A percentile compares a stretch with the other conserved stretches of the same genome.
phyloP scores from a whole-genome alignment of 169 alveolate species.

The Plasmodium malariae region DNA sequence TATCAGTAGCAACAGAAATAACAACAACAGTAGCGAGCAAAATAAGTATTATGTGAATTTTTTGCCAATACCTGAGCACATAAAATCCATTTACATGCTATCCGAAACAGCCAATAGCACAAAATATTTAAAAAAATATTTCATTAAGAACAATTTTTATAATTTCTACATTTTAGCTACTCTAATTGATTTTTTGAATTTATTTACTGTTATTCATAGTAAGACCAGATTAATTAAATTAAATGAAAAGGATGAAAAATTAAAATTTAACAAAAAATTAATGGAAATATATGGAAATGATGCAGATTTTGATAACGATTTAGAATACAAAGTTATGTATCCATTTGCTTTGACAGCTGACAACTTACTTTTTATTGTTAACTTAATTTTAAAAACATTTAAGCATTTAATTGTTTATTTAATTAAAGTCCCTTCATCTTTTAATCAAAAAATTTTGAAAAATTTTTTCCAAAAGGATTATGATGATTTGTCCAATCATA shows the following conservation, averaged over 20 bases:
- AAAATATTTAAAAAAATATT: conserved; percentile 45
- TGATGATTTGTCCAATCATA: conserved; percentile 5
- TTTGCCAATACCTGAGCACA: conserved; percentile 65
- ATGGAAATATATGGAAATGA: conserved; percentile 68
- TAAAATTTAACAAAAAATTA: conserved; percentile 60
- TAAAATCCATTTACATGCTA: conserved; percentile 73
- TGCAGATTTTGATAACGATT: conserved; percentile 55
- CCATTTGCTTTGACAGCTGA: conserved; percentile 76
- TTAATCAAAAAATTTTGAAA: conserved; percentile 70
- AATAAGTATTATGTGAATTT: conserved; percentile 27
- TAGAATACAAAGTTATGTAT: conserved; percentile 77
- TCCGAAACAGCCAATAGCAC: conserved; percentile 74
- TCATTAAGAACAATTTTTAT: conserved; percentile 64
- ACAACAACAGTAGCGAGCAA: not conserved
- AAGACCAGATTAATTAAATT: conserved; percentile 58
- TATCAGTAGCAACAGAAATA: not conserved
- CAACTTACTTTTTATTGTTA: conserved; percentile 53
- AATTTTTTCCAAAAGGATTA: conserved; percentile 29
- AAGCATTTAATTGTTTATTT: conserved; percentile 72
- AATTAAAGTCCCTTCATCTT: conserved; percentile 48
- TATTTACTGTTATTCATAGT: conserved; percentile 70
- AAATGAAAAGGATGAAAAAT: conserved; percentile 57
- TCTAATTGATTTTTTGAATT: conserved; percentile 48
- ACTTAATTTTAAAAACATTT: conserved; percentile 63
- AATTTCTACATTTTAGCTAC: conserved; percentile 58